Conservation (phyloP, 441 rosid species). For the Syzygium syzygioides region DNA sequence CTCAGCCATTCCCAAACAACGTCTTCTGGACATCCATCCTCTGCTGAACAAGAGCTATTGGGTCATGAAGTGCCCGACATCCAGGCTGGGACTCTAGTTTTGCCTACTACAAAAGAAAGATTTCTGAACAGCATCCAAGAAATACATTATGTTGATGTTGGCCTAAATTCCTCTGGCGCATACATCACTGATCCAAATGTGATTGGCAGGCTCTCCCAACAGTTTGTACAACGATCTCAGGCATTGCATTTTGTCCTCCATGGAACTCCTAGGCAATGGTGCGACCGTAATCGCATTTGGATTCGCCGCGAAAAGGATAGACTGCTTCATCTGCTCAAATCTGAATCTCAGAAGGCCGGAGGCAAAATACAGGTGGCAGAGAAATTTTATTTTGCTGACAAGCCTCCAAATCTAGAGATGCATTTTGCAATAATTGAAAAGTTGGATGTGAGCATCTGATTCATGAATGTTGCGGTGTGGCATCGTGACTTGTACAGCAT, state of each 20-base stretch:
- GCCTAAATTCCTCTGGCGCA: constrained; percentile 67
- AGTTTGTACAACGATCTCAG: constrained; percentile 15
- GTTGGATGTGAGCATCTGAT: constrained; percentile 36
- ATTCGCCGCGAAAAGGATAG: constrained; percentile 55
- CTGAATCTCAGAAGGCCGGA: constrained; percentile 30
- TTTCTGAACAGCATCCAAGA: constrained; percentile 53
- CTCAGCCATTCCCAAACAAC: constrained; percentile 31
- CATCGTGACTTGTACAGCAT: neutral
- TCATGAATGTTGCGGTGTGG: neutral
- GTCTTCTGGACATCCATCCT: constrained; percentile 2
- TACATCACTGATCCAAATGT: constrained; percentile 53
- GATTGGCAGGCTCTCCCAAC: constrained; percentile 40
- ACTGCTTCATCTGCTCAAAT: constrained; percentile 40
- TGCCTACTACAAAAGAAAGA: constrained; percentile 41
- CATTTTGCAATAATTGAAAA: constrained; percentile 75
- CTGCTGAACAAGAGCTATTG: constrained; percentile 7
- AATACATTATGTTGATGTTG: constrained; percentile 80
- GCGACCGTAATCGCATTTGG: constrained; percentile 52
- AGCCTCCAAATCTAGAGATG: constrained; percentile 61
- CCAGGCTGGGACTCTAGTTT: constrained; percentile 24
- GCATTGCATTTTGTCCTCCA: constrained; percentile 49
- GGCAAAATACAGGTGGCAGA: constrained; percentile 53
- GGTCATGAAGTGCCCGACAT: constrained; percentile 8
- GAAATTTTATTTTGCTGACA: constrained; percentile 57
- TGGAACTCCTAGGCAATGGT: constrained; percentile 96